Conservation (phyloP, 371 early-diverging fungal genomes). For the Mortierella sp. region DNA sequence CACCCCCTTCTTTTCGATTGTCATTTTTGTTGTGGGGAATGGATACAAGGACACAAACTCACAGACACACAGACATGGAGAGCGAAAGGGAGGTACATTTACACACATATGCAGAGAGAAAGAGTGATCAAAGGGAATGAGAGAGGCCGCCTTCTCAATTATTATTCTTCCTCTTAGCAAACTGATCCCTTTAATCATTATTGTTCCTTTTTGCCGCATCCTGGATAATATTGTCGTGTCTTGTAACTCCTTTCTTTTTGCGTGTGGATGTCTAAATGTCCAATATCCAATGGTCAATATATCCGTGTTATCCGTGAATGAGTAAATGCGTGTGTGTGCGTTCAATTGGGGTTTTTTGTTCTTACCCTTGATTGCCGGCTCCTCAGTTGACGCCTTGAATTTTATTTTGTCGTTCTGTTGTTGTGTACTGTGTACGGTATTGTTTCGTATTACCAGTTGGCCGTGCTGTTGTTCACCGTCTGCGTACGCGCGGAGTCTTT, state of each 20-base stretch:
- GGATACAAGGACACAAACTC: not conserved
- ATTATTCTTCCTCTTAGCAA: not conserved
- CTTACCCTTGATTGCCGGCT: not conserved
- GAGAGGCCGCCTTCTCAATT: not conserved
- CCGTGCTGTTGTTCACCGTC: not conserved
- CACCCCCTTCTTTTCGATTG: not conserved
- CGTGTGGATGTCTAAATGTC: no score
- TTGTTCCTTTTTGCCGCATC: not conserved
- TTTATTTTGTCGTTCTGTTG: not conserved
- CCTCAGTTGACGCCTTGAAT: slow-evolving; percentile 4
- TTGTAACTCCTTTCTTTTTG: not conserved
- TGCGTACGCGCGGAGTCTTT: not conserved
- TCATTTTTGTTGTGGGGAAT: slow-evolving; percentile 5
- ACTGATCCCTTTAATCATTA: not conserved
- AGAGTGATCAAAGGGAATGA: not conserved
- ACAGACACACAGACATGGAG: slow-evolving; percentile 1
- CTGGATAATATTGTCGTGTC: not conserved
- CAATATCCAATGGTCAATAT: no score
- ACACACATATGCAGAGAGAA: not conserved
- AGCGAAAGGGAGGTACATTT: not conserved
- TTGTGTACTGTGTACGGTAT: not conserved
- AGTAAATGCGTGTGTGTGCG: not conserved
- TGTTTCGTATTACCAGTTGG: not conserved
- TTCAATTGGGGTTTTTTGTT: not conserved
- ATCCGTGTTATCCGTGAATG: not conserved